phyloP scores from a whole-genome alignment of 306 rosid genomes.

The Inga leiocalycina region DNA sequence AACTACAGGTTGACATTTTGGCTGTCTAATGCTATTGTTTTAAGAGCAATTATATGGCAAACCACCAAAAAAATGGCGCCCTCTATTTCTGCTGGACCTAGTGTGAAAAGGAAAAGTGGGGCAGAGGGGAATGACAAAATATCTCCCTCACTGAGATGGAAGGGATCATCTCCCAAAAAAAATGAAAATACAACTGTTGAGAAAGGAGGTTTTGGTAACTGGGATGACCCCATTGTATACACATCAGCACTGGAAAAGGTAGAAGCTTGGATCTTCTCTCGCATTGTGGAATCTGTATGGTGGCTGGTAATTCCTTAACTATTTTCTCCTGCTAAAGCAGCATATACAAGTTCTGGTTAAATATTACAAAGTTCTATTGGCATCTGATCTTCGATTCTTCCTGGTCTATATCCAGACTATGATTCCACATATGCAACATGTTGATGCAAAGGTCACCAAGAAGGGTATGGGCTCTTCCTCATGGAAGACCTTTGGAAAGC shows the following conservation, averaged over 20 bases:
- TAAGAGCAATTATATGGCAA: constrained; percentile 70
- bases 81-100: constrained; percentile 42
- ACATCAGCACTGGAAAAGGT: constrained; percentile 66
- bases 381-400: constrained; percentile 31
- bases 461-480: constrained; percentile 43
- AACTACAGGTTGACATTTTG: constrained; percentile 77
- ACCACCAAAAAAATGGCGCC: constrained; percentile 33
- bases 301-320: constrained; percentile 66
- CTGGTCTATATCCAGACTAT: constrained; percentile 56
- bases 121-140: constrained; percentile 40
- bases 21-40: constrained; percentile 66
- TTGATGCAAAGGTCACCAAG: constrained; percentile 41
- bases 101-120: constrained; percentile 45
- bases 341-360: not conserved
- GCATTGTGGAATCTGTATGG: constrained; percentile 84
- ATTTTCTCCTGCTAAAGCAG: constrained; percentile 20
- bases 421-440: constrained; percentile 81
- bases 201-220: constrained; percentile 52
- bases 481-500: constrained; percentile 48
- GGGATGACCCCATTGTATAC: constrained; percentile 61
- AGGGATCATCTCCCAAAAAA: constrained; percentile 45
- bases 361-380: not conserved
- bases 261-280: constrained; percentile 87
- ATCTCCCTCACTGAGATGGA: constrained; percentile 54
- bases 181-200: constrained; percentile 40